Base-by-base conservation (phyloP, 2,329 filamentous ascomycete genomes). In the Colletotrichum tropicicola region DNA sequence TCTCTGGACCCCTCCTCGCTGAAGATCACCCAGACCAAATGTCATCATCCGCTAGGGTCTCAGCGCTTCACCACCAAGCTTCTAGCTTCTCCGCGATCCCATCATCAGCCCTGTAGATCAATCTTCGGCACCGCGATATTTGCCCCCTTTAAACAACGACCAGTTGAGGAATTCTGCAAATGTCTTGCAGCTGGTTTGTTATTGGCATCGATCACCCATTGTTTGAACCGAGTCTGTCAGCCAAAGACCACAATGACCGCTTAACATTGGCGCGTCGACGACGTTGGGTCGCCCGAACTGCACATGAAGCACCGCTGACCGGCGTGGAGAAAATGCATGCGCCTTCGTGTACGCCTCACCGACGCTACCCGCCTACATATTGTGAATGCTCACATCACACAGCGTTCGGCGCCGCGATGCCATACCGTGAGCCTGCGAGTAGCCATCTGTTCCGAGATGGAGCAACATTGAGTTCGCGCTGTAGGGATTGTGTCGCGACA, bases 1-100 rank as follows among this genome's bases (percentile, higher is more conserved):
- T 28, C 45, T n/a, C n/a, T n/a, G n/a, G n/a, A n/a, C n/a, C n/a
- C n/a, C n/a, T n/a, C n/a, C n/a, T n/a, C 32, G 57, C 61, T 51
- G 44, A 65, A 65, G 32, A 60, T 65, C 49, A 49, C 48, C 57
- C 19, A 27, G 27, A 49, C 57, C 21, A 19, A 35, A 44, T 32
- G 39, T 17, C 60, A 53, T 54, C 43, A 43, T 41, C 23, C n/a
- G 27, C 54, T 25, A 28, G 23, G 39, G 30, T 10, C n/a, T n/a
- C 2, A 15, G 13, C 8, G 12, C 19, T 19, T 53, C 21, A 32
- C 23, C 39, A 43, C 21, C 15, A 28, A 13, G 9, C 27, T 35
- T 45, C 23, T 9, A 17, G 27, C 27, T 9, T 48, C 6, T 28
- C 15, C n/a, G 25, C 25, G 15, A 17, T 17, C 12, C 23, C 15